Conservation (phyloP, 306 rosid genomes). For the Echinosophora koreensis region DNA sequence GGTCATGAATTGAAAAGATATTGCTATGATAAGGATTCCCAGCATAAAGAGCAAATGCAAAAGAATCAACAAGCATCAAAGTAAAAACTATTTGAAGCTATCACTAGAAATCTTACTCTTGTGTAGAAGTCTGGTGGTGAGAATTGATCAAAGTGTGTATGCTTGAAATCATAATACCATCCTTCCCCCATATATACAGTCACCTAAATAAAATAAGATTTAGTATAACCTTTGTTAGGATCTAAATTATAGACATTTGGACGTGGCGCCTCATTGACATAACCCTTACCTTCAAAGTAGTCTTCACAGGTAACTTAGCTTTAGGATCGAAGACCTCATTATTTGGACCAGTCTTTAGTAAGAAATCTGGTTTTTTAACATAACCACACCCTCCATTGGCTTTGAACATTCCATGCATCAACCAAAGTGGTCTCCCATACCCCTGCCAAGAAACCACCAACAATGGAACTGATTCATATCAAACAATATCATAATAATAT, state of each 20-base stretch:
- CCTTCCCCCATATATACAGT: constrained; percentile 97
- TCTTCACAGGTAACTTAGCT: constrained; percentile 65
- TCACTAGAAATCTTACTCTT: constrained; percentile 66
- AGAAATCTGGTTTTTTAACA: constrained; percentile 90
- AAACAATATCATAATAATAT: neutral
- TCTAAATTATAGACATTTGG: constrained; percentile 2
- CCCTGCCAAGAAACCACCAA: constrained; percentile 67
- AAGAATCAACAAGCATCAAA: constrained; percentile 3
- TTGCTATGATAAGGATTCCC: constrained; percentile 26
- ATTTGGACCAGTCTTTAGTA: constrained; percentile 61
- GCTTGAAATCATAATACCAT: constrained; percentile 86
- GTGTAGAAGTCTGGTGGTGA: constrained; percentile 98
- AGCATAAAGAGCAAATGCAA: neutral
- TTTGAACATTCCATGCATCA: constrained; percentile 99
- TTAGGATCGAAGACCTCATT: constrained; percentile 78
- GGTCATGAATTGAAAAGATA: neutral
- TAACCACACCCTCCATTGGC: constrained; percentile 96
- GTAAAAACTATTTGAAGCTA: neutral
- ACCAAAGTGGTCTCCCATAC: constrained; percentile 92
- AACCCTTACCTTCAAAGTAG: constrained; percentile 74
- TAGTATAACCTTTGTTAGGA: constrained; percentile 42
- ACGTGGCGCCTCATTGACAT: constrained; percentile 14
- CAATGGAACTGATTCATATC: constrained; percentile 14
- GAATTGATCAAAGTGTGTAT: constrained; percentile 86
- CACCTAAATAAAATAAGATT: constrained; percentile 63